Evolutionary conservation across 208 protist species (phyloP).

Genomic region (Strigomonas galati): DNA sequence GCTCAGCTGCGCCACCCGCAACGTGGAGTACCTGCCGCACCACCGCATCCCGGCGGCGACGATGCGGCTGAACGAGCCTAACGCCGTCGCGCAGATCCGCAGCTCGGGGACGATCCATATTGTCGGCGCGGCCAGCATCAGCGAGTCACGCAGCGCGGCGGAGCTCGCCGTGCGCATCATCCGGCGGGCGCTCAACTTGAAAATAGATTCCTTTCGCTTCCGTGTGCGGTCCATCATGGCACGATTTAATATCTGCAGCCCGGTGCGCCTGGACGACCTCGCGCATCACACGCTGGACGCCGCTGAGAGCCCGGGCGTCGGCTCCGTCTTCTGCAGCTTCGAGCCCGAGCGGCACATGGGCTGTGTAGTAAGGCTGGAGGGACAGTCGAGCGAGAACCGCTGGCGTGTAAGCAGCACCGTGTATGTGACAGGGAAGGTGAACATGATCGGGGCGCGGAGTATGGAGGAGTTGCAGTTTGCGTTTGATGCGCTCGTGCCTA

Average conservation of each 20-base stretch:
- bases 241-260: slow-evolving; percentile 81
- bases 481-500: slow-evolving; percentile 79
- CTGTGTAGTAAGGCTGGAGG: slow-evolving; percentile 64
- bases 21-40: slow-evolving; percentile 84
- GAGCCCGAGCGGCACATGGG: slow-evolving; percentile 85
- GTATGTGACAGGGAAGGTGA: slow-evolving; percentile 86
- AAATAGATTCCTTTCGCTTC: slow-evolving; percentile 66
- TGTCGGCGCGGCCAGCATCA: slow-evolving; percentile 70
- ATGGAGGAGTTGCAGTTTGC: slow-evolving; percentile 76
- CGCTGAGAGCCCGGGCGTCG: slow-evolving; percentile 27
- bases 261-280: slow-evolving; percentile 70
- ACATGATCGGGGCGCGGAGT: slow-evolving; percentile 73
- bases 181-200: slow-evolving; percentile 68
- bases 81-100: slow-evolving; percentile 67
- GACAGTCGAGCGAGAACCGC: slow-evolving; percentile 42
- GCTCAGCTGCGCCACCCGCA: slow-evolving; percentile 81
- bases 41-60: slow-evolving; percentile 57
- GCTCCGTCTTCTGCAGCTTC: slow-evolving; percentile 61
- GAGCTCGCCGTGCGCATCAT: slow-evolving; percentile 86
- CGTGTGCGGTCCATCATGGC: slow-evolving; percentile 80
- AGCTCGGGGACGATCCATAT: slow-evolving; percentile 76
- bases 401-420: slow-evolving; percentile 77
- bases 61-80: slow-evolving; percentile 81
- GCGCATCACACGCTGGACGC: slow-evolving; percentile 39
- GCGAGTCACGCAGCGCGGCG: slow-evolving; percentile 74